These are phyloP conservation scores for Gossypium thurberi DNA, from an alignment of 345 rosid genomes.

Conservation along the genomic window DNA sequence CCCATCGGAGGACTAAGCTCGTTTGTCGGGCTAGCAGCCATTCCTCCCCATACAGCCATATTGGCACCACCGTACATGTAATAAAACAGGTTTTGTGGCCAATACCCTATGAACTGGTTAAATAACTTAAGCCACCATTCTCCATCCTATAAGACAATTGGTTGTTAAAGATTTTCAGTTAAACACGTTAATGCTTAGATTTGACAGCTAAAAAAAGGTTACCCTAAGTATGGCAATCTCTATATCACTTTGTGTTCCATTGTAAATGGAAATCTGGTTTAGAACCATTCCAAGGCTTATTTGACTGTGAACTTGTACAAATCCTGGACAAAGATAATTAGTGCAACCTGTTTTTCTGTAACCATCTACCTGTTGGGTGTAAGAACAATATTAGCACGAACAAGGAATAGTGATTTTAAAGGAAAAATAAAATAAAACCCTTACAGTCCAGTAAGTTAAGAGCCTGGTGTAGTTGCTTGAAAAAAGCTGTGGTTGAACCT, in stretches of 20 bases:
- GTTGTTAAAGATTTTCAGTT: background rate
- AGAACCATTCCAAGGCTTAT: background rate
- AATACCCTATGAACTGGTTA: constrained; percentile 19
- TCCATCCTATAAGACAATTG: constrained; percentile 18
- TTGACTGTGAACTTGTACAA: background rate
- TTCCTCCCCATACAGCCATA: background rate
- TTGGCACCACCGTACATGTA: constrained; percentile 11
- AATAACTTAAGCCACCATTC: constrained; percentile 24
- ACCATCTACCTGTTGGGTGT: background rate
- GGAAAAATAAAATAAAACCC: background rate
- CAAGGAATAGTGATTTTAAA: no score
- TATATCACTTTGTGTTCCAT: background rate
- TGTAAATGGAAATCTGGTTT: background rate
- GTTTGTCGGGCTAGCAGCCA: background rate
- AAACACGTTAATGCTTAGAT: no score
- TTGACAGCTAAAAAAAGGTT: background rate
- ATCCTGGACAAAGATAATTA: constrained; percentile 9
- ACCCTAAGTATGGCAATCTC: background rate
- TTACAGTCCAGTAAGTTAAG: background rate
- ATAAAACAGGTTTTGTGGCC: constrained; percentile 22
- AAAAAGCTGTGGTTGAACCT: background rate
- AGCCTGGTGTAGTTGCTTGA: constrained; percentile 1
- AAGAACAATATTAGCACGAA: background rate
- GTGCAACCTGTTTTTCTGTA: background rate
- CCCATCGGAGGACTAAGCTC: constrained; percentile 6